Evolutionary conservation across 2,329 filamentous ascomycete species (phyloP).

Genomic region (Cladosporium sp.): DNA sequence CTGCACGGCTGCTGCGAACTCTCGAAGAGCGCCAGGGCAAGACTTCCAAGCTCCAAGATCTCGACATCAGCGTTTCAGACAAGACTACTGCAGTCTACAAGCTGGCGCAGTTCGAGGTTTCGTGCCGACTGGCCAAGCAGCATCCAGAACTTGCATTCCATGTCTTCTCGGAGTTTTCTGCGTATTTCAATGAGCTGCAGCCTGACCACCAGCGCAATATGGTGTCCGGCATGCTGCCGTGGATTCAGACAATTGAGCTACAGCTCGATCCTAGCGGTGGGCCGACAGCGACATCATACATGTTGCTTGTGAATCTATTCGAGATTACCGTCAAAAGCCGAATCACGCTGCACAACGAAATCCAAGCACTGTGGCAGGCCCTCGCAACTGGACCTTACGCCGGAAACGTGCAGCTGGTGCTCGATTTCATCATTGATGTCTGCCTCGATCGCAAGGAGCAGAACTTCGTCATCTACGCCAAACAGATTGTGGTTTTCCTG

Average conservation of each 20-base stretch:
- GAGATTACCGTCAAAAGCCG: conserved; percentile 95
- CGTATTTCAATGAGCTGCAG: conserved; percentile 85
- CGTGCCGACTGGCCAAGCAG: conserved; percentile 80
- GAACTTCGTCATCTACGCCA: conserved; percentile 96
- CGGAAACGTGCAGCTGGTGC: conserved; percentile 87
- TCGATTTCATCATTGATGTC: conserved; percentile 93
- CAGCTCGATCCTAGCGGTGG: conserved; percentile 89
- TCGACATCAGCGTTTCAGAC: conserved; percentile 97
- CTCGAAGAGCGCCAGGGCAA: conserved; percentile 80
- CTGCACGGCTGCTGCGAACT: conserved; percentile 72
- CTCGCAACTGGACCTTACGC: conserved; percentile 87
- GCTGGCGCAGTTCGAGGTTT: conserved; percentile 93
- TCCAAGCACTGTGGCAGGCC: conserved; percentile 96
- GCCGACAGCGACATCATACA: conserved; percentile 87
- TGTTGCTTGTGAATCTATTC: conserved; percentile 88
- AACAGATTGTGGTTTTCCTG: conserved; percentile 95
- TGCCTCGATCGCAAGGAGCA: conserved; percentile 93
- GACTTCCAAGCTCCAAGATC: conserved; percentile 90
- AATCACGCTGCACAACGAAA: conserved; percentile 86
- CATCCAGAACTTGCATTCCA: conserved; percentile 87
- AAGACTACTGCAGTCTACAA: conserved; percentile 99
- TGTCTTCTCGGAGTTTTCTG: conserved; percentile 92
- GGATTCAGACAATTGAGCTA: conserved; percentile 92
- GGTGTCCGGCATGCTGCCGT: conserved; percentile 89
- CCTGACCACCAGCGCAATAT: conserved; percentile 86